Base-by-base conservation (phyloP, 2,329 filamentous ascomycete species). In the Coniella vitis region DNA sequence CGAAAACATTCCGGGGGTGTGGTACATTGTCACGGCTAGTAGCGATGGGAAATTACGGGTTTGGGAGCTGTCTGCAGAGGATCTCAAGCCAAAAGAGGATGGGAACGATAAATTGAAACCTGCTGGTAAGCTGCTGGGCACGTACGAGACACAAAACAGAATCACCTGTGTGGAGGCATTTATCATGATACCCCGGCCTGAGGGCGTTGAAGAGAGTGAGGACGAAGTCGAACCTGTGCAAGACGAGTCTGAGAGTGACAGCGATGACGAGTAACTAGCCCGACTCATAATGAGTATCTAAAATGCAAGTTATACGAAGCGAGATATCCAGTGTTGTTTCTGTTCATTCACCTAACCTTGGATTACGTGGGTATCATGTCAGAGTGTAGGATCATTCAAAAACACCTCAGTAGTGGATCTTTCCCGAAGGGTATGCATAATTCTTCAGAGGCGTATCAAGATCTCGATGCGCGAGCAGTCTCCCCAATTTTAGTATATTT, bases 141-240 rank as follows among this genome's bases (percentile, higher is more conserved):
- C 78, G 29, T 93, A 93, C 60, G 85, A 90, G 66, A 95, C 90
- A 19, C 83, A 84, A 39, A 90, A 91, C 63, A 76, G 93, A 49
- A 90, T 97, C 57, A 97, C 90, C 34, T 97, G 93, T 63, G 63
- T 97, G 60, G 83, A 81, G 58, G 85, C 85, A 19, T 97, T 95
- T 69, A 72, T 87, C 55, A 94, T 97, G 88, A 78, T 87, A 65
- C 77, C 82, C 58, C 72, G 76, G 40, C 77, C 79, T 14, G 80
- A 82, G 36, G 76, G 76, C 19, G 71, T 73, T 38, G 81, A 81
- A 57, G 80, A 79, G 16, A 79, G 74, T 59, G 79, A 80, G 48
- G 70, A 71, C 40, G 72, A 75, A 55, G 67, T 66, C 37, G 74
- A 69, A 10, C 69, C 68, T 0, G 64, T 66, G 38, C 65, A 66